A percentile compares a stretch with the other conserved stretches of the same genome.
These are phyloP conservation scores for Blastobotrys proliferans DNA, from an alignment of 1,139 yeast species.

Conservation along the genomic window DNA sequence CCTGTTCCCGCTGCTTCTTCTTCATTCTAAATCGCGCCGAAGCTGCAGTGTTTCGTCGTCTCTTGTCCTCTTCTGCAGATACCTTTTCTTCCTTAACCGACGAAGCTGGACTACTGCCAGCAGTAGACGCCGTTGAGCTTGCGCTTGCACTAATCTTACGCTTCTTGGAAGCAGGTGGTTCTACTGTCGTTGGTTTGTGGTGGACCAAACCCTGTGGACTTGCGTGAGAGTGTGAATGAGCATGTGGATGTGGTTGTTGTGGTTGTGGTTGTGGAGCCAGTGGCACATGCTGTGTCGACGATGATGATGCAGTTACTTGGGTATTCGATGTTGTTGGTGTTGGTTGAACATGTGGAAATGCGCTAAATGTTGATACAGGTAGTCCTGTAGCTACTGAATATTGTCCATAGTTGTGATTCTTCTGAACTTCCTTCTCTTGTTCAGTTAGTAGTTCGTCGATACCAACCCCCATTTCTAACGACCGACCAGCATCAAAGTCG, in stretches of 20 bases:
- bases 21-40: constrained; percentile 75
- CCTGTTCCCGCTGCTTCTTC: constrained; percentile 79
- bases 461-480: constrained; percentile 38
- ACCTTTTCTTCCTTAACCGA: constrained; percentile 15
- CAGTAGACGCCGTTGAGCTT: background rate
- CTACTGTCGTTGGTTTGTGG: background rate
- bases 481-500: constrained; percentile 42
- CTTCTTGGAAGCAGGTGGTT: constrained; percentile 14
- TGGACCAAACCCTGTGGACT: background rate
- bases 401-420: constrained; percentile 11
- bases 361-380: constrained; percentile 14
- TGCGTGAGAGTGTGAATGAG: background rate
- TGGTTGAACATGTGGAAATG: constrained; percentile 11
- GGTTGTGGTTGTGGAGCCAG: background rate
- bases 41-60: constrained; percentile 76
- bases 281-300: background rate
- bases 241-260: constrained; percentile 2
- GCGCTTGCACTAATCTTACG: constrained; percentile 13
- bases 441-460: constrained; percentile 40
- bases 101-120: background rate
- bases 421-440: constrained; percentile 37
- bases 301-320: background rate
- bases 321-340: constrained; percentile 3
- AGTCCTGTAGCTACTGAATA: constrained; percentile 23
- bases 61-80: constrained; percentile 53